Conservation (phyloP, 2,329 filamentous ascomycete genomes). For the Botrytis fabae region DNA sequence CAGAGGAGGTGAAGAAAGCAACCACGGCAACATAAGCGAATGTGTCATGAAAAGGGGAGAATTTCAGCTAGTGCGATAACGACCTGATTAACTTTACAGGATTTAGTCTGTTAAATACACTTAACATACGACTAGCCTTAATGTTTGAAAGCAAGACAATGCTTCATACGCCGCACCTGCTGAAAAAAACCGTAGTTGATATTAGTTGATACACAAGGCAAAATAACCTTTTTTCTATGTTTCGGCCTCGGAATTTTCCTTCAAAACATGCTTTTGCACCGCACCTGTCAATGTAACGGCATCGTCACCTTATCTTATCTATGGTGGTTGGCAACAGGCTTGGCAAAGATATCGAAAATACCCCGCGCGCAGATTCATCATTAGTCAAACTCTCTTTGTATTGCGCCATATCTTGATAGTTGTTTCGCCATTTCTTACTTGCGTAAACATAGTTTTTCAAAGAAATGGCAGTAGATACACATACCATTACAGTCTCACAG, state of each 20-base stretch:
- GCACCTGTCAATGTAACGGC: background rate
- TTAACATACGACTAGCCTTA: background rate
- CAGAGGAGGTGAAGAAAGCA: background rate
- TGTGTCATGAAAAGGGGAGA: slow-evolving; percentile 3
- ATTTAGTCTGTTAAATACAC: background rate
- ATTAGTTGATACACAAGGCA: background rate
- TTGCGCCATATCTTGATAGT: background rate
- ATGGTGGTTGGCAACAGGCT: background rate
- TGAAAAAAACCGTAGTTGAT: background rate
- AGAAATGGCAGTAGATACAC: no score
- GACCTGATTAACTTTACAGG: background rate
- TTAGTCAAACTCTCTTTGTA: background rate
- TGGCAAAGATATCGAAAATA: background rate
- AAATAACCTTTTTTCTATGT: background rate
- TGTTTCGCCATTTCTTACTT: background rate
- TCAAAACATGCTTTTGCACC: background rate
- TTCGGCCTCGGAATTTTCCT: background rate
- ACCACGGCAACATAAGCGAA: background rate
- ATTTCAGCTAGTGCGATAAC: background rate
- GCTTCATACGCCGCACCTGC: background rate
- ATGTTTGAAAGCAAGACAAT: background rate
- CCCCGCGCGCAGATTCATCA: background rate
- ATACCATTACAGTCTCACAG: background rate
- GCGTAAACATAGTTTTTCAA: background rate
- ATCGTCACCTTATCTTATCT: background rate